These are phyloP conservation scores for Entomortierella beljakovae DNA, from an alignment of 192 early-diverging fungal genomes.

Conservation along the genomic window DNA sequence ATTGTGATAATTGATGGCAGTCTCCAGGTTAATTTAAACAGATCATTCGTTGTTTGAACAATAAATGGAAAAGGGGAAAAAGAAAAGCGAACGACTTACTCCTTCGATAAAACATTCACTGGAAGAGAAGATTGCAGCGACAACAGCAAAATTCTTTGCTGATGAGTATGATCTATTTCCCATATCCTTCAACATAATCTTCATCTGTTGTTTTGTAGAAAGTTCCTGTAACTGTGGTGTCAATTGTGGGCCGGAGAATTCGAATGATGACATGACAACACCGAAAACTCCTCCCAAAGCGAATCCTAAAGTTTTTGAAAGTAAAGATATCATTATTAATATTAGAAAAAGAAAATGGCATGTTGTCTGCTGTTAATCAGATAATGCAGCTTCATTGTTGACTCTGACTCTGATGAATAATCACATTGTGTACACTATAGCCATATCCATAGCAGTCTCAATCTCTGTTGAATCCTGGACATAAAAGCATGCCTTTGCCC, in stretches of 20 bases:
- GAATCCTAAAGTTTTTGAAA: conserved; percentile 68
- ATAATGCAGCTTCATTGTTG: too few relatives aligned
- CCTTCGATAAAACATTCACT: conserved; percentile 96
- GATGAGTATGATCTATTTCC: conserved; percentile 78
- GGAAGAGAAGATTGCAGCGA: conserved; percentile 92
- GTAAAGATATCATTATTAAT: too few relatives aligned
- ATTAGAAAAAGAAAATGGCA: too few relatives aligned
- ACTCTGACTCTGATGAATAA: too few relatives aligned
- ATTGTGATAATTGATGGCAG: neutral
- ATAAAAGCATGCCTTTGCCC: too few relatives aligned
- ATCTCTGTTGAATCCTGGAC: too few relatives aligned
- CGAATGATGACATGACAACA: conserved; percentile 91
- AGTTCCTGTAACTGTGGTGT: conserved; percentile 71
- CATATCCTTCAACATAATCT: conserved; percentile 91
- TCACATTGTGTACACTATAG: too few relatives aligned
- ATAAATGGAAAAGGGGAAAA: neutral
- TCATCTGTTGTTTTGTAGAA: conserved; percentile 88
- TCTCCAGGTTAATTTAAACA: neutral
- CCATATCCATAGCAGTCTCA: too few relatives aligned
- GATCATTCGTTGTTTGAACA: neutral
- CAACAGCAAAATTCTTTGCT: conserved; percentile 94
- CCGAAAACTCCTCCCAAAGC: conserved; percentile 92
- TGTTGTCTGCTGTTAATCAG: too few relatives aligned
- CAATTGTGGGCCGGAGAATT: conserved; percentile 82
- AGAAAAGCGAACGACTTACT: conserved; percentile 52